Percentiles rank a stretch among this genome's conserved stretches.
Conservation (phyloP, 2,329 filamentous ascomycete species). For the Cryphonectria naterciae region DNA sequence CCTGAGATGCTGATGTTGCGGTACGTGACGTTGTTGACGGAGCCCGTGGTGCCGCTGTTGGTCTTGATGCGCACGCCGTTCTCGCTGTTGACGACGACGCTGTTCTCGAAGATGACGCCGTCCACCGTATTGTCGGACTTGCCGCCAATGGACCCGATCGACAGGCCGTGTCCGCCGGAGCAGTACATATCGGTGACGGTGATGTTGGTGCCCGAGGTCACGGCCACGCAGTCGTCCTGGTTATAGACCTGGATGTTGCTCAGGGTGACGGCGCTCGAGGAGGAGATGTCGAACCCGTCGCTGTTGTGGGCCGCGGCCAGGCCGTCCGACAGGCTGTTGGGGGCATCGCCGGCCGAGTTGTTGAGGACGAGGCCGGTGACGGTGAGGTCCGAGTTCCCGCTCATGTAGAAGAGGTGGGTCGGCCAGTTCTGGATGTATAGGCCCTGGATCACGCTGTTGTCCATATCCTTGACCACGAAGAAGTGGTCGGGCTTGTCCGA, state of each 20-base stretch:
- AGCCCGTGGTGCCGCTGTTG: slow-evolving; percentile 49
- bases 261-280: slow-evolving; percentile 54
- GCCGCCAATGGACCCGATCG: slow-evolving; percentile 50
- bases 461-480: not conserved
- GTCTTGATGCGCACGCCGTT: slow-evolving; percentile 60
- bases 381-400: slow-evolving; percentile 39
- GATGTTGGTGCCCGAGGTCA: slow-evolving; percentile 58
- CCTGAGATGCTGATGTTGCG: slow-evolving; percentile 33
- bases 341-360: slow-evolving; percentile 43
- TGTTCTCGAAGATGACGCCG: slow-evolving; percentile 53
- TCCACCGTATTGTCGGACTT: slow-evolving; percentile 57
- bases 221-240: slow-evolving; percentile 64
- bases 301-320: slow-evolving; percentile 52
- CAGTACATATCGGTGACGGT: slow-evolving; percentile 50
- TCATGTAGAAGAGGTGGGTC: slow-evolving; percentile 48
- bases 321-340: slow-evolving; percentile 31
- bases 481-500: slow-evolving; percentile 14
- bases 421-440: slow-evolving; percentile 49
- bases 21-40: slow-evolving; percentile 45
- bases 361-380: slow-evolving; percentile 44
- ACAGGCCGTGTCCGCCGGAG: slow-evolving; percentile 49
- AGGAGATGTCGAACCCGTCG: slow-evolving; percentile 62
- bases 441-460: slow-evolving; percentile 40
- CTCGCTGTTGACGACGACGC: slow-evolving; percentile 54
- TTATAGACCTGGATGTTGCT: slow-evolving; percentile 58